A percentile compares a stretch with the other conserved stretches of the same genome.
These are phyloP conservation scores for Alternaria sp. DNA, from an alignment of 2,329 filamentous ascomycete genomes.

Conservation along the genomic window DNA sequence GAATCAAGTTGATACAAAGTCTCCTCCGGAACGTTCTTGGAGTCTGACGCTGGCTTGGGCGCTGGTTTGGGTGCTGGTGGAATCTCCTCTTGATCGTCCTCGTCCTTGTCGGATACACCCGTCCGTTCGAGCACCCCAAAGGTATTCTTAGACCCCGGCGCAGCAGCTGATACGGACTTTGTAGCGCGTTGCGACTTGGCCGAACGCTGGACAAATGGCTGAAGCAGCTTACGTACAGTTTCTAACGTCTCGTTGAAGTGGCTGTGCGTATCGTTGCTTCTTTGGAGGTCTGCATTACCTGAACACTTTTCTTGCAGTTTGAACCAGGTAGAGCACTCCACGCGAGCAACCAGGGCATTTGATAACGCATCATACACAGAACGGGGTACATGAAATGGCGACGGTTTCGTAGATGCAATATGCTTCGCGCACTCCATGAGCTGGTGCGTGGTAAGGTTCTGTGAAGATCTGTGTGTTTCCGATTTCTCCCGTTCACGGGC, in stretches of 20 bases:
- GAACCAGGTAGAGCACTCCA: not conserved
- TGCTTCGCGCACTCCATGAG: not conserved
- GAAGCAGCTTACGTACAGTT: not conserved
- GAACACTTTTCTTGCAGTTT: not conserved
- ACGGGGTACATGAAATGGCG: not conserved
- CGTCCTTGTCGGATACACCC: not conserved
- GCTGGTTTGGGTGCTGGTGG: not conserved
- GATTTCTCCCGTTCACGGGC: not conserved
- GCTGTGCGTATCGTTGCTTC: not conserved
- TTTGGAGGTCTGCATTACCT: not conserved
- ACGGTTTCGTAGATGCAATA: not conserved
- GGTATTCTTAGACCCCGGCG: not conserved
- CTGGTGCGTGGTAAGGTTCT: not conserved
- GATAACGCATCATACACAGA: not conserved
- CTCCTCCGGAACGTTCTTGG: not conserved
- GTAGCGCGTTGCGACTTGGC: not conserved
- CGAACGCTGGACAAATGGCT: not conserved
- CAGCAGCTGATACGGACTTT: not conserved
- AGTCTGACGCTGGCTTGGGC: not conserved
- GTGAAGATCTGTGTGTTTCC: not conserved
- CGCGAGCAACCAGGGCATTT: not conserved
- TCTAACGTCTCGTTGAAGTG: not conserved
- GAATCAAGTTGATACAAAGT: not conserved
- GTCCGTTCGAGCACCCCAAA: not conserved
- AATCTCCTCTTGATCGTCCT: not conserved